Conservation (phyloP, 73 alveolate genomes). For the Loxodes magnus region DNA sequence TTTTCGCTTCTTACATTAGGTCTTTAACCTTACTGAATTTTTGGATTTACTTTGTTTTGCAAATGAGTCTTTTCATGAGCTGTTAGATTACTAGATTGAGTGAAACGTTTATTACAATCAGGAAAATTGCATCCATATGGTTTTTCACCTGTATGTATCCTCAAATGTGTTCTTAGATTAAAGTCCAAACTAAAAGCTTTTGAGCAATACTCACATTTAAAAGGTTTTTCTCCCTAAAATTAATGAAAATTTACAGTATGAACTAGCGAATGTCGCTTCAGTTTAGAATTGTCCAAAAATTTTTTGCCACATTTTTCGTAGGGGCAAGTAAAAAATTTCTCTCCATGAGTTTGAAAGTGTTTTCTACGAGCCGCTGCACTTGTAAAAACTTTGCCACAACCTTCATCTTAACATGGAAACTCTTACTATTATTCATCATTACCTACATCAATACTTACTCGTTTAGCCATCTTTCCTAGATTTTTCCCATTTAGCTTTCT, state of each 20-base stretch:
- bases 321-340: slow-evolving; percentile 56
- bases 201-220: slow-evolving; percentile 76
- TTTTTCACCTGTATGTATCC: slow-evolving; percentile 89
- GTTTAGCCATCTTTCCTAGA: too few relatives aligned
- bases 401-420: slow-evolving; percentile 59
- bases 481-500: too few relatives aligned
- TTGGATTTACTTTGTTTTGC: too few relatives aligned
- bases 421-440: too few relatives aligned
- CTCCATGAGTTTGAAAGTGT: slow-evolving; percentile 85
- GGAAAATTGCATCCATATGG: slow-evolving; percentile 85
- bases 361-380: slow-evolving; percentile 62
- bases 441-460: too few relatives aligned
- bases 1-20: too few relatives aligned
- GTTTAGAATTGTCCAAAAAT: too few relatives aligned
- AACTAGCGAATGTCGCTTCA: too few relatives aligned
- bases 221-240: slow-evolving; percentile 93
- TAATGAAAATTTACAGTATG: too few relatives aligned
- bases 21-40: too few relatives aligned
- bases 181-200: slow-evolving; percentile 76
- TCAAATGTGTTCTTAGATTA: slow-evolving; percentile 73
- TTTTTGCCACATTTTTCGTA: too few relatives aligned
- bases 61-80: slow-evolving; percentile 91
- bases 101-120: slow-evolving; percentile 78
- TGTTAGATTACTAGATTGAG: slow-evolving; percentile 72
- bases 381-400: slow-evolving; percentile 65